Base-by-base conservation (phyloP, 352 stramenopile genomes). In the Thraustotheca clavata region DNA sequence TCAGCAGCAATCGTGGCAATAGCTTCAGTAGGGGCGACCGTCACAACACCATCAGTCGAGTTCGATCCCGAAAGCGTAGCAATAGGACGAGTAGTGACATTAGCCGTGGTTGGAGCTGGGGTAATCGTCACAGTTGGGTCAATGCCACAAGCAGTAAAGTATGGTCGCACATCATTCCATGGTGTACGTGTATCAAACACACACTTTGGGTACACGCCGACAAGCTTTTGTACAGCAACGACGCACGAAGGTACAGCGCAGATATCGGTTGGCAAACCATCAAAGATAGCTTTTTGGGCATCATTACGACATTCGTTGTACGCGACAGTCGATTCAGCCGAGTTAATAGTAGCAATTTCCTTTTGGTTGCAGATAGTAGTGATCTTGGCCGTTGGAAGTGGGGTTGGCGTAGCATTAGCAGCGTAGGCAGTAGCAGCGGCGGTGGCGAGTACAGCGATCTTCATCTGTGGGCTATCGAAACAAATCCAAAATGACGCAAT, bases 271-370 rank as follows among this genome's bases (percentile, higher is more conserved):
- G 55, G 55, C 4, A 12, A 7, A 16, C 55, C 55, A 27, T 63
- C 34, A 24, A 52, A 63, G 27, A 63, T 63, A 14, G 32, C 22
- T 41, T 63, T 63, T 52, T 63, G 55, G 33, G 55, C 55, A 22
- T 63, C 55, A 6, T 31, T 29, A 24, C 33, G 33, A 41, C 55
- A 63, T 41, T 14, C n/a, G 33, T 54, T 63, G 55, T 63, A 63
- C 29, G 29, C 52, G 12, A 26, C 29, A 3, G 55, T 34, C 39
- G n/a, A 14, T 29, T 63, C 33, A 20, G 52, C 26, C 55, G 32
- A 20, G 38, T 63, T 55, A 31, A 63, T 63, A 6, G n/a, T 4
- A 24, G 12, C 20, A 16, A 50, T 31, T n/a, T 63, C 12, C 22
- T 8, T 20, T n/a, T 8, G 9, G 14, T 38, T 63, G 55, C 55